Percentiles rank a stretch among this genome's conserved stretches.
Evolutionary conservation across 1,284 basidiomycete species (phyloP).

Genomic region (Vanrija sp.): DNA sequence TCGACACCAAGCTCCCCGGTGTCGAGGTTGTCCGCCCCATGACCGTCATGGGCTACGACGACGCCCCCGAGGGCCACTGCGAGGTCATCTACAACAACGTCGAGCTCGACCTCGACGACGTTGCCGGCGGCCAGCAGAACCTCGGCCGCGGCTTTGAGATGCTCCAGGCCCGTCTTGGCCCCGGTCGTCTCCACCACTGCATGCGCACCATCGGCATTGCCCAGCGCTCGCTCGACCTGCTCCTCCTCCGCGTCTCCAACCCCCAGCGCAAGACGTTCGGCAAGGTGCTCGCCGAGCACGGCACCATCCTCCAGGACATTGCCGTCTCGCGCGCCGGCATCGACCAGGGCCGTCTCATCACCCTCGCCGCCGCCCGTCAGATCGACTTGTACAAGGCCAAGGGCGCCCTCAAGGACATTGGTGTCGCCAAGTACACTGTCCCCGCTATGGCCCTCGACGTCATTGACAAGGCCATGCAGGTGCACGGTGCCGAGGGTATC

Average conservation of each 20-base stretch:
- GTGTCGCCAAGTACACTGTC: slow-evolving; percentile 94
- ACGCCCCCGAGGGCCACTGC: slow-evolving; percentile 92
- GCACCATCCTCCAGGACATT: slow-evolving; percentile 83
- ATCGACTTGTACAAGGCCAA: slow-evolving; percentile 88
- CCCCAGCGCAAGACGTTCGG: slow-evolving; percentile 88
- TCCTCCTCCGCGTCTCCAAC: slow-evolving; percentile 90
- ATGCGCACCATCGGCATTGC: slow-evolving; percentile 95
- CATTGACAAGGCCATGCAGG: slow-evolving; percentile 90
- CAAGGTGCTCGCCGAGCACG: slow-evolving; percentile 85
- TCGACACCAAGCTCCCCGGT: slow-evolving; percentile 80
- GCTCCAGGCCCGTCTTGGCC: slow-evolving; percentile 93
- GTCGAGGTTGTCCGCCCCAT: slow-evolving; percentile 87
- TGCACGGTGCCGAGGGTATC: slow-evolving; percentile 90
- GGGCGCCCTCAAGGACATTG: slow-evolving; percentile 94
- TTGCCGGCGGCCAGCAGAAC: slow-evolving; percentile 65
- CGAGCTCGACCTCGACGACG: slow-evolving; percentile 62
- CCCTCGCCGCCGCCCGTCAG: slow-evolving; percentile 87
- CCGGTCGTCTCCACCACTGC: slow-evolving; percentile 95
- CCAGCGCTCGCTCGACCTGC: slow-evolving; percentile 75
- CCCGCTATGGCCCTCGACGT: slow-evolving; percentile 81
- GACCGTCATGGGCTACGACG: slow-evolving; percentile 89
- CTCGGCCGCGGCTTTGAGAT: slow-evolving; percentile 97
- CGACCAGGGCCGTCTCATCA: slow-evolving; percentile 78
- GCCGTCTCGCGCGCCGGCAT: slow-evolving; percentile 91
- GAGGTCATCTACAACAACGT: slow-evolving; percentile 94